These are phyloP conservation scores for Saccharomycopsis babjevae DNA, from an alignment of 805 yeast species.

Conservation along the genomic window DNA sequence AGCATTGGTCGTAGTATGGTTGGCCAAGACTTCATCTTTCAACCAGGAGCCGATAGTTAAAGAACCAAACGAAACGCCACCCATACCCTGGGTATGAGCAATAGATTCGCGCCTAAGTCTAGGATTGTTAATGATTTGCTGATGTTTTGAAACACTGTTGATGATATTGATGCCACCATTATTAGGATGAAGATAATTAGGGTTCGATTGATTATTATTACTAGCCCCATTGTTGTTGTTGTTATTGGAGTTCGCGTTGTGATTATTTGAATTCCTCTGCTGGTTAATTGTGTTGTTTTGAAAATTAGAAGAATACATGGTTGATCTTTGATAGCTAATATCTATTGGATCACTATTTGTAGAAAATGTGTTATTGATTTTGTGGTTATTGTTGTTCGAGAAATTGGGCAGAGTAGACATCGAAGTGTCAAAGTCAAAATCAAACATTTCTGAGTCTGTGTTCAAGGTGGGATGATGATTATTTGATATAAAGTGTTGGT, in stretches of 20 bases:
- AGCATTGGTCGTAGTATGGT: constrained; percentile 18
- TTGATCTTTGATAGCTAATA: constrained; percentile 11
- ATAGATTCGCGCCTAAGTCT: constrained; percentile 77
- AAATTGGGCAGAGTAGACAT: constrained; percentile 14
- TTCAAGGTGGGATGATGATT: constrained; percentile 15
- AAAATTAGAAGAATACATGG: neutral
- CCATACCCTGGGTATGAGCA: constrained; percentile 96
- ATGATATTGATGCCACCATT: constrained; percentile 16
- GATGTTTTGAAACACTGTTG: constrained; percentile 8
- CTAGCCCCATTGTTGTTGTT: neutral
- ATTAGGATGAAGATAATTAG: constrained; percentile 16
- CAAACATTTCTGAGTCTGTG: constrained; percentile 18
- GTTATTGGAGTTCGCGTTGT: neutral
- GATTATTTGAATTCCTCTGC: neutral
- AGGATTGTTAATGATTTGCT: constrained; percentile 22
- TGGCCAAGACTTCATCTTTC: constrained; percentile 80
- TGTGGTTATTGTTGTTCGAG: neutral
- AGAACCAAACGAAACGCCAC: constrained; percentile 97
- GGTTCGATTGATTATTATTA: neutral
- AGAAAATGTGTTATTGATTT: neutral
- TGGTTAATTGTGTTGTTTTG: neutral
- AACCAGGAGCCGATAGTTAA: constrained; percentile 93
- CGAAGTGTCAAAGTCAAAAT: constrained; percentile 18
- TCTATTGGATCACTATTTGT: constrained; percentile 13
- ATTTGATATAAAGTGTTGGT: constrained; percentile 4